Base-by-base conservation (phyloP, 345 rosid species). In the Eucalyptus marginata region DNA sequence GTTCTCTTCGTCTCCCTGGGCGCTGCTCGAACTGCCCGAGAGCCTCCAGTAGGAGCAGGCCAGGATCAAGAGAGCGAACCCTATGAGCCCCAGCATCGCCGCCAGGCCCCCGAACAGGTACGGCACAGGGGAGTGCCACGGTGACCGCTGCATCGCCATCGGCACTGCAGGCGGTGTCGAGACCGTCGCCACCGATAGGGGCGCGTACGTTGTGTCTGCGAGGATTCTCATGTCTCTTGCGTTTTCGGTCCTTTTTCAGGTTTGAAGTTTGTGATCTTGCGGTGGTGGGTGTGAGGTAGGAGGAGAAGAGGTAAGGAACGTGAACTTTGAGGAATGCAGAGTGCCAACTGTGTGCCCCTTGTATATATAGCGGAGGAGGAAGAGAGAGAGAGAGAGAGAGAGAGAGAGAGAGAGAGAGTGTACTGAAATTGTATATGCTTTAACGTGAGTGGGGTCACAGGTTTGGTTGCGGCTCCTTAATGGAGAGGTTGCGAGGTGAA, bases 51-150 rank as follows among this genome's bases (percentile, higher is more conserved):
- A 96, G 50, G 99, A 97, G 86, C 99, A 97, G 8, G 99, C 99
- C 43, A 97, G 98, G 90, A 97, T 94, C 10, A 97, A 88, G 83
- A 97, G 98, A 54, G 99, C 98, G 89, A 96, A 95, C 44, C 99
- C 99, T 18, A 96, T 96, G 87, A 97, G 95, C 62, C 99, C 99
- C 36, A 97, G 93, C 99, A 97, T 97, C 51, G 99, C 99, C 0
- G 99, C 99, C 81, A 97, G 89, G 31, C 99, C 99, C 31, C 99
- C 99, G 86, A 97, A 97, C 86, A 97, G 91, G 92, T 96, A 97
- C 0, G 99, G 99, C 59, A 97, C 97, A 3, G 99, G 99, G 49
- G 99, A 97, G 93, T 97, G 99, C 99, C 99, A 97, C 18, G 99
- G 95, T 10, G 98, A 96, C 93, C 92, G 97, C 88, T 92, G 88